These are phyloP conservation scores for Aspergillus eucalypticola DNA, from an alignment of 2,329 filamentous ascomycete species.

Conservation along the genomic window DNA sequence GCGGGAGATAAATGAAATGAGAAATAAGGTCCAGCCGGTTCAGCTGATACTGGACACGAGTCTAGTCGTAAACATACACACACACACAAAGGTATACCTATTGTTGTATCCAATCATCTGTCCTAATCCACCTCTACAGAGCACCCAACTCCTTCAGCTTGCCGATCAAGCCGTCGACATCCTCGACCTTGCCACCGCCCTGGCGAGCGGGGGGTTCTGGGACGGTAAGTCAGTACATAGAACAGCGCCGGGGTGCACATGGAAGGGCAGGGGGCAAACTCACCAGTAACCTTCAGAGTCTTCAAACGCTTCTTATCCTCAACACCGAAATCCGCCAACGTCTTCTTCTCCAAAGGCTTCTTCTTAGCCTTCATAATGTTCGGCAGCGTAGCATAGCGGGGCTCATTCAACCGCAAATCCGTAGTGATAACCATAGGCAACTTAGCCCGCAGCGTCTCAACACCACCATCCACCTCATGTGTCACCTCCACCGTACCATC, in stretches of 20 bases:
- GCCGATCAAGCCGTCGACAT: conserved; percentile 89
- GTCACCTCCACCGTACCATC: conserved; percentile 73
- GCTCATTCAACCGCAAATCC: conserved; percentile 91
- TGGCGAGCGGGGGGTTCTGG: conserved; percentile 81
- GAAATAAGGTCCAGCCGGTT: background rate
- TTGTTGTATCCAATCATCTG: background rate
- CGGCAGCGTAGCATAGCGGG: conserved; percentile 88
- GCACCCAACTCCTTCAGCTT: conserved; percentile 97
- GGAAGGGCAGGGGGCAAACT: conserved; percentile 34
- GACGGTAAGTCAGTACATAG: conserved; percentile 1
- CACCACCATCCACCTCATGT: conserved; percentile 91
- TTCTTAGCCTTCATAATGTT: conserved; percentile 99
- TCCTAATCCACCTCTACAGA: conserved; percentile 54
- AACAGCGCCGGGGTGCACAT: background rate
- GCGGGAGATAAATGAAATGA: background rate
- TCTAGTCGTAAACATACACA: conserved; percentile 22
- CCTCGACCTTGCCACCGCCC: conserved; percentile 94
- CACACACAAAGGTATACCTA: background rate
- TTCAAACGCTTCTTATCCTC: conserved; percentile 76
- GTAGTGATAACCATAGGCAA: conserved; percentile 94
- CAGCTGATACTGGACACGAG: background rate
- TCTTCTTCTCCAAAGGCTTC: conserved; percentile 96
- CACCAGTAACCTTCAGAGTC: conserved; percentile 83
- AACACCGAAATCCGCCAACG: conserved; percentile 76
- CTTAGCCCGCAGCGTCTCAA: conserved; percentile 82